Base-by-base conservation (phyloP, 2,329 filamentous ascomycete species). In the Tolypocladium sp. region DNA sequence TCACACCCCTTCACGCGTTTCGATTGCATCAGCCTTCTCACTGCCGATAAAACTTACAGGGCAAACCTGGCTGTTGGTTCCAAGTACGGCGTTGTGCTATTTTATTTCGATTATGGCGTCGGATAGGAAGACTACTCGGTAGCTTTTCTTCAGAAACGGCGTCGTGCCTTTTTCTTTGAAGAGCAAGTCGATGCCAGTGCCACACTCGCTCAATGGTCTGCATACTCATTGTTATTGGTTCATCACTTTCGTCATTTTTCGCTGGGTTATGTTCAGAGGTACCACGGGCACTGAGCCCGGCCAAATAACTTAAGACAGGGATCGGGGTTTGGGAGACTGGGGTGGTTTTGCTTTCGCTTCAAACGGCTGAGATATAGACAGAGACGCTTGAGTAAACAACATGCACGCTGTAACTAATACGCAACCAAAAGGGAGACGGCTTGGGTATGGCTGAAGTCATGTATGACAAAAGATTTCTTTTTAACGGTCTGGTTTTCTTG, bases 341-440 rank as follows among this genome's bases (percentile, higher is more conserved):
- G 59, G 58, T 56, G 52, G 59, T 64, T 55, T 64, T 66, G 65
- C 63, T 67, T 68, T 68, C 67, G 64, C 63, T 68, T 68, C 61
- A 68, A 53, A 64, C 62, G 68, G 63, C 63, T 68, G 70, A 71
- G 65, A 73, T 71, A 74, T 70, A 74, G 67, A 71, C 66, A 73
- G 64, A 70, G 58, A 63, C 41, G 51, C 46, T 60, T 61, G 58
- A 65, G 63, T 64, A 62, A 58, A 59, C 49, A 61, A 62, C 67
- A 71, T 69, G 65, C 66, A 68, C 61, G 66, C 64, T 74, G 71
- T 73, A 72, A 68, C 65, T 72, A 72, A 72, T 73, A 71, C 66
- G 68, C 66, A 64, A 70, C 62, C 61, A 70, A 71, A 72, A 70
- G 64, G 64, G 67, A 63, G 62, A 63, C 64, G 63, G 66, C 64